These are phyloP conservation scores for Fusarium nurragi DNA, from an alignment of 2,329 filamentous ascomycete genomes.

Conservation along the genomic window DNA sequence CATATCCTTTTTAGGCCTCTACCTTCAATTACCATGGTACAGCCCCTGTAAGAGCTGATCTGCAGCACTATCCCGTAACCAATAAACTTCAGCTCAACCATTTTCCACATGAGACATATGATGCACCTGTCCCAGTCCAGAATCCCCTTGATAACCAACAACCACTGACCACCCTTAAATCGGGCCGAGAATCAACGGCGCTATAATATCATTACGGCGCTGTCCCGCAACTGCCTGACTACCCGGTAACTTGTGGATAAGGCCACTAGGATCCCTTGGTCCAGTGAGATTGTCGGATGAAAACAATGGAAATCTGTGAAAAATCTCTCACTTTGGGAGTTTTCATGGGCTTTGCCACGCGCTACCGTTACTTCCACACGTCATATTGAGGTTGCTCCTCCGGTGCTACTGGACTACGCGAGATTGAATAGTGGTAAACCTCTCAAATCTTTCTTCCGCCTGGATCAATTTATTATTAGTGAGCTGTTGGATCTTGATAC, in stretches of 20 bases:
- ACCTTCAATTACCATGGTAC: background rate
- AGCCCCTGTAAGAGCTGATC: background rate
- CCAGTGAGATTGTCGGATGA: constrained; percentile 6
- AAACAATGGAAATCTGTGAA: background rate
- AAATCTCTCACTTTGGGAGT: constrained; percentile 8
- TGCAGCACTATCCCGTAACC: background rate
- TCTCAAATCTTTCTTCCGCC: background rate
- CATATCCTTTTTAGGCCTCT: background rate
- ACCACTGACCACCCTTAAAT: background rate
- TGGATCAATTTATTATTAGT: background rate
- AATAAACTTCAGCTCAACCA: background rate
- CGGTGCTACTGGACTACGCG: background rate
- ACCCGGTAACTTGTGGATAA: constrained; percentile 5
- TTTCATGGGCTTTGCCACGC: background rate
- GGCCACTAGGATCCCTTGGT: background rate
- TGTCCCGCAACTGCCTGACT: background rate
- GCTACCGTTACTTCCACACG: background rate
- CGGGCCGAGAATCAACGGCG: background rate
- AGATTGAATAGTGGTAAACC: background rate
- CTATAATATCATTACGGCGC: background rate
- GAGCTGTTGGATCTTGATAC: background rate
- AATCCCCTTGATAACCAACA: too few species aligned
- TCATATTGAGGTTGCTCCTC: background rate
- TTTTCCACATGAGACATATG: background rate
- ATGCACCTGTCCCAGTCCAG: background rate